Evolutionary conservation across 2,329 filamentous ascomycete species (phyloP).

Genomic region (Aspergillus persii): DNA sequence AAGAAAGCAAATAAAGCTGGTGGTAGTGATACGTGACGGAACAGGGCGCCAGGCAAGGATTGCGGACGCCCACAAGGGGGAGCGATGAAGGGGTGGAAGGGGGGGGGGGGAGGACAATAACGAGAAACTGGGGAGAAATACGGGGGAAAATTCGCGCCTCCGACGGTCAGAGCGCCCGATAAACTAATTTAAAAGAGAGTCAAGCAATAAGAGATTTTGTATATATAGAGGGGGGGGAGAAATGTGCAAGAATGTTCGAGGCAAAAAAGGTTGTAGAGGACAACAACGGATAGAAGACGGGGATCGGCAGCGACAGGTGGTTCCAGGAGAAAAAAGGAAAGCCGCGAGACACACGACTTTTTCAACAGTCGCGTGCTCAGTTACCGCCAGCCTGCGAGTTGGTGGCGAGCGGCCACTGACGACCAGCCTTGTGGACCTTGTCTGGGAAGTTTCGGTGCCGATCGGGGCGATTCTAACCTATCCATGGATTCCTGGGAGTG

Average conservation of each 20-base stretch:
- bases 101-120: background rate
- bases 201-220: background rate
- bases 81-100: background rate
- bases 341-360: background rate
- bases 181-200: background rate
- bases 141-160: background rate
- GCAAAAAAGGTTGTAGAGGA: background rate
- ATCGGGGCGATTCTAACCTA: background rate
- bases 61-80: background rate
- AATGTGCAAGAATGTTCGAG: background rate
- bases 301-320: background rate
- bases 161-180: background rate
- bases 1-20: conserved; percentile 1
- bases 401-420: conserved; percentile 2
- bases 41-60: background rate
- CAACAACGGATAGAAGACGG: background rate
- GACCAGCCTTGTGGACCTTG: conserved; percentile 5
- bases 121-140: background rate
- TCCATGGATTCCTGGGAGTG: too few relatives aligned
- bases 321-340: background rate
- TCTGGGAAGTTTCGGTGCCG: background rate
- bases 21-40: background rate
- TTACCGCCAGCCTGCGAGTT: background rate
- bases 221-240: background rate
- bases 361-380: conserved; percentile 6